Conservation (phyloP, 345 rosid species). For the Xanthoceras sorbifolium region DNA sequence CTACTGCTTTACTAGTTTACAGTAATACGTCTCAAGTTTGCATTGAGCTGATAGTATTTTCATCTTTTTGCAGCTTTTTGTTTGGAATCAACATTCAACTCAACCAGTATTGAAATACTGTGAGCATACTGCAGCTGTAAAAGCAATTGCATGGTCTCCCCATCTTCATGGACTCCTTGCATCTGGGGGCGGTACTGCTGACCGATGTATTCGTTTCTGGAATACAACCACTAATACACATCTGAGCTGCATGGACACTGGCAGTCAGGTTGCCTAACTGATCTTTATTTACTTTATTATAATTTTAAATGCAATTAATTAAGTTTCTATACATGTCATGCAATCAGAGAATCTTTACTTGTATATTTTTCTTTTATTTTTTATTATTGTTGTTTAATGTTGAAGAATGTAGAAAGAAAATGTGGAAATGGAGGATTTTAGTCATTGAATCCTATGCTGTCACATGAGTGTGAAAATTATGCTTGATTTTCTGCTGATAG, state of each 20-base stretch:
- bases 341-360: background rate
- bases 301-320: background rate
- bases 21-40: background rate
- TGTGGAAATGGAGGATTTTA: background rate
- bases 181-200: conserved; percentile 99
- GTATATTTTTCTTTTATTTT: background rate
- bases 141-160: conserved; percentile 99
- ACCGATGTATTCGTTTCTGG: conserved; percentile 97
- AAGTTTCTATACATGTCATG: conserved; percentile 2
- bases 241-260: conserved; percentile 88
- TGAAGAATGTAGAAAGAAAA: no score
- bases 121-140: conserved; percentile 97
- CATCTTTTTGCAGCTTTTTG: conserved; percentile 69
- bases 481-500: background rate
- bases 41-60: conserved; percentile 17
- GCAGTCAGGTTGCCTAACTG: conserved; percentile 71
- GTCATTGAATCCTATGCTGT: background rate
- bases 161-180: conserved; percentile 98
- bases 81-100: conserved; percentile 96
- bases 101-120: conserved; percentile 88
- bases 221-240: conserved; percentile 91
- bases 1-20: conserved; percentile 7
- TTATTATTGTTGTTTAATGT: background rate
- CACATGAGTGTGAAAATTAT: background rate
- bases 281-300: background rate